Evolutionary conservation across 2,329 filamentous ascomycete genomes (phyloP), one percentile per base, ranked within the genome.

Genomic region (Sphaerulina vaccinii): DNA sequence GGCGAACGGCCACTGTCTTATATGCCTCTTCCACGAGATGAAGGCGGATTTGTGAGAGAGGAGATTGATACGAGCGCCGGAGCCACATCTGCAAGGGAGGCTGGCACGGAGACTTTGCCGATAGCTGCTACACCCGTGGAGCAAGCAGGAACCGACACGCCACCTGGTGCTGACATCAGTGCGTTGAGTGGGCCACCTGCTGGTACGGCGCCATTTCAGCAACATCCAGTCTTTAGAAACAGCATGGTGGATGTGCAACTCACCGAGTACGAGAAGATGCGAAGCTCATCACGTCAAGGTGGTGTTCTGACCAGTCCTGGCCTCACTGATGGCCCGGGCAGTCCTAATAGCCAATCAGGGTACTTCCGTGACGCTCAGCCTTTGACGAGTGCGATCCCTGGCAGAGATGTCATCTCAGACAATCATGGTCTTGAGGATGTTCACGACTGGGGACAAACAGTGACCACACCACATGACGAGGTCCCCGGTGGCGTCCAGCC

Each of bases 1-100:
- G 15, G 47, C 2, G 60, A 62, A 18, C 63, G 67, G 8, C 58
- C 63, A 2, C 54, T 67, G 51, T 65, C 65, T 3, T 68, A 64
- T 40, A 51, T 61, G 51, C 58, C 57, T n/a, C 51, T 63, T 19
- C 51, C 56, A 27, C 45, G 57, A 22, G 62, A 65, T 43, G 35
- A 44, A 21, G 64, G 57, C 5, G 39, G 54, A 7, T 58, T 39
- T 19, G 35, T 56, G 10, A 52, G 51, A 15, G 59, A 62, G 37
- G 32, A 47, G 18, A 58, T 61, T 11, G 46, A 51, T 8, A 60
- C 56, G 5, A 37, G 15, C 35, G 13, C 35, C 15, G 16, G 1
- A 37, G 16, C 22, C 8, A 27, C 35, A n/a, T 39, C 44, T 32
- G 22, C 27, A 32, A 32, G 5, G 11, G 10, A 32, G 21, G 15